Base-by-base conservation (phyloP, 2,329 filamentous ascomycete genomes). In the Didymosphaeria variabile region DNA sequence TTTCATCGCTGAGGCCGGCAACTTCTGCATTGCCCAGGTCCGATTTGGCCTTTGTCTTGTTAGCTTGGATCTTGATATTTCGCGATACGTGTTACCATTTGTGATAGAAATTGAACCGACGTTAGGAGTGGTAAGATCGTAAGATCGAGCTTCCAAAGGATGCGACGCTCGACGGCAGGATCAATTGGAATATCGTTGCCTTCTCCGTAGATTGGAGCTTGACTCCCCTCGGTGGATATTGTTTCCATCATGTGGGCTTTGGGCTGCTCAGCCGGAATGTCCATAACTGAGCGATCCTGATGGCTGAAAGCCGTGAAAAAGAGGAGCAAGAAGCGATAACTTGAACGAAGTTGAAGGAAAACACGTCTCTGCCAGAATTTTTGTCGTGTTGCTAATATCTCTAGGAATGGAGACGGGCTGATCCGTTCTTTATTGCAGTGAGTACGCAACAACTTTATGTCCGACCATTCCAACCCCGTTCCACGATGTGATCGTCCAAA, bases 91-190 rank as follows among this genome's bases (percentile, higher is more conserved):
- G 23, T 49, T 49, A 31, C 46, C 46, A 49, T 49, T 32, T 49
- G 46, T 17, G 46, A 9, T 49, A 49, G 26, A 26, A 49, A 49
- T 32, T 49, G 46, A 17, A 49, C 26, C 6, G 46, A 49, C 4
- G 26, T 49, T 13, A 49, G 12, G 13, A 49, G 46, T 31, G 46
- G 46, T 31, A 49, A 26, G 46, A 49, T 49, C n/a, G 46, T 49
- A 29, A 49, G 46, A 49, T 49, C 46, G 46, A 49, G 46, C 31
- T 49, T 49, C 46, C 46, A 49, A 17, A 23, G 46, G 12, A 49
- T 31, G 23, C 46, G 46, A 10, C 46, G 46, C 46, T 49, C 46
- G 23, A 49, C 23, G n/a, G 46, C 46, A 17, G 46, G 23, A 32
- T 49, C 46, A 23, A 49, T 32, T 13, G 46, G 46, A 31, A 17